Evolutionary conservation across 140 eudicot genomes (phyloP).

Genomic region (Flaveria floridana): DNA sequence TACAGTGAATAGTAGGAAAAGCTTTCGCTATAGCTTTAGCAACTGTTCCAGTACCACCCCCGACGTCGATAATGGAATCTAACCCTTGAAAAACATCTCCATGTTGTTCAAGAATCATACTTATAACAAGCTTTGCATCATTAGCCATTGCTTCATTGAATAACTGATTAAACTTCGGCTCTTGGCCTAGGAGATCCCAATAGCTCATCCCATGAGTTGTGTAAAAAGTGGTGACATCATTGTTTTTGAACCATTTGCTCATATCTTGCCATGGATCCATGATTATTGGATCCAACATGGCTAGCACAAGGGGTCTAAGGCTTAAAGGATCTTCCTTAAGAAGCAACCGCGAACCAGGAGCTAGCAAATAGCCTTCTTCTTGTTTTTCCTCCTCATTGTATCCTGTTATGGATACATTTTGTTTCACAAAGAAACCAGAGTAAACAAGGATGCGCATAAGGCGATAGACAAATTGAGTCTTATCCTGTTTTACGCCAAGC

Average conservation of each 20-base stretch:
- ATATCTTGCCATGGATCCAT: slow-evolving; percentile 27
- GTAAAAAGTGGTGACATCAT: slow-evolving; percentile 9
- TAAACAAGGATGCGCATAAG: slow-evolving; percentile 40
- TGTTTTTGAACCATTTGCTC: slow-evolving; percentile 24
- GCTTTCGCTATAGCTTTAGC: neutral
- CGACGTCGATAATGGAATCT: slow-evolving; percentile 11
- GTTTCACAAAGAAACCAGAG: slow-evolving; percentile 31
- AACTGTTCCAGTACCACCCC: slow-evolving; percentile 20
- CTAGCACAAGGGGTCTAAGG: slow-evolving; percentile 17
- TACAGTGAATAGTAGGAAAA: neutral
- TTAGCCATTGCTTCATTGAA: slow-evolving; percentile 31
- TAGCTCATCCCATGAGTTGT: slow-evolving; percentile 20
- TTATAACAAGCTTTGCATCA: slow-evolving; percentile 24
- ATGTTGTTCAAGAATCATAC: slow-evolving; percentile 13
- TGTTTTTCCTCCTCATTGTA: neutral
- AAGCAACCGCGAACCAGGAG: slow-evolving; percentile 28
- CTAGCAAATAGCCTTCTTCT: slow-evolving; percentile 25
- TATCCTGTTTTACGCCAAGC: slow-evolving; percentile 22
- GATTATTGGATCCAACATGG: slow-evolving; percentile 23
- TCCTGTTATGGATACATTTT: neutral
- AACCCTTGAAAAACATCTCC: slow-evolving; percentile 17
- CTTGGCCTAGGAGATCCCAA: slow-evolving; percentile 22
- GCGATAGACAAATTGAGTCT: slow-evolving; percentile 17
- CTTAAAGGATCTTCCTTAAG: slow-evolving; percentile 31
- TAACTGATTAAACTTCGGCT: slow-evolving; percentile 4